These are phyloP conservation scores for Trypanosoma vivax DNA, from an alignment of 208 protist species.

Conservation along the genomic window DNA sequence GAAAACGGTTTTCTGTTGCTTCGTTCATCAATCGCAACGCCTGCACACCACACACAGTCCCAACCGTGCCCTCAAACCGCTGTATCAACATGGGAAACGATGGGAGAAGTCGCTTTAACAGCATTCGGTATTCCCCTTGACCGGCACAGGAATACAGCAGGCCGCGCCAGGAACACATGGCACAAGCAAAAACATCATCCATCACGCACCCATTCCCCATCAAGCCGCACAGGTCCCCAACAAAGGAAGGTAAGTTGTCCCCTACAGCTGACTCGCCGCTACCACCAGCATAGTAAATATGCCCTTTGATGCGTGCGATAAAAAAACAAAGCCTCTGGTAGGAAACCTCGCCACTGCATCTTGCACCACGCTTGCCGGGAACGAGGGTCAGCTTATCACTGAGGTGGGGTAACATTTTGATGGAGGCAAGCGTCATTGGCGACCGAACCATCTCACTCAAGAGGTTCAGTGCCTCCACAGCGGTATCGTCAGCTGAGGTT, in stretches of 20 bases:
- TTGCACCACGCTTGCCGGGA: neutral
- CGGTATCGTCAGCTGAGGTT: conserved; percentile 4
- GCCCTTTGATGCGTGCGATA: conserved; percentile 10
- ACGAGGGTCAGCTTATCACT: conserved; percentile 6
- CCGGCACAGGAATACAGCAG: conserved; percentile 15
- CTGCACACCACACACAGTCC: conserved; percentile 15
- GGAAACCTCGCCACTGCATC: neutral
- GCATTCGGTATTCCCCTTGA: conserved; percentile 14
- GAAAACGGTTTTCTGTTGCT: conserved; percentile 20
- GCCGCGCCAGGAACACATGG: conserved; percentile 17
- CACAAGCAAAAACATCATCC: neutral
- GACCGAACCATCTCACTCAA: conserved; percentile 19
- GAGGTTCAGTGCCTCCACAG: conserved; percentile 15
- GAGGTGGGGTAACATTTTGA: conserved; percentile 17
- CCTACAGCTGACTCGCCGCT: neutral
- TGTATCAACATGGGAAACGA: neutral
- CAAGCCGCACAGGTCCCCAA: conserved; percentile 15
- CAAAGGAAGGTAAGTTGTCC: neutral
- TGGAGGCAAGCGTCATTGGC: conserved; percentile 9
- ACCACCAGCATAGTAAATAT: conserved; percentile 10
- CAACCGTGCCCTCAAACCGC: conserved; percentile 3
- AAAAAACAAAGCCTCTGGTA: conserved; percentile 7
- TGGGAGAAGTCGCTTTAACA: conserved; percentile 8
- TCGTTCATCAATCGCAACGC: conserved; percentile 18
- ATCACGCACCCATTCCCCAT: neutral